Evolutionary conservation across 306 rosid species (phyloP).

Genomic region (Amphicarpaea edgeworthii): DNA sequence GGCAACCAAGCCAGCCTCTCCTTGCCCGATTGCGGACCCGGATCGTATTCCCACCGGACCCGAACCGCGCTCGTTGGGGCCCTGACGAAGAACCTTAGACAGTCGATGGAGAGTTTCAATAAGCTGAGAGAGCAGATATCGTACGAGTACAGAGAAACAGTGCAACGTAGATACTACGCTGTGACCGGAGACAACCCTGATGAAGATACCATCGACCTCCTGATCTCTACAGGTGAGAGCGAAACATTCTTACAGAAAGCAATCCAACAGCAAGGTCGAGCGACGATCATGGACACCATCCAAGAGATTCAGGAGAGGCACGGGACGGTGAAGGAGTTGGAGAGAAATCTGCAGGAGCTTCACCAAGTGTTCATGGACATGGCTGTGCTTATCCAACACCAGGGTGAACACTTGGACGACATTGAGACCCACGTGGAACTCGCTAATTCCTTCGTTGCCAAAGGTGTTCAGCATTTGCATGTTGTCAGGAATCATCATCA

Average conservation of each 20-base stretch:
- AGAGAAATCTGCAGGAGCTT: constrained; percentile 79
- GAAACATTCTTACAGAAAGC: constrained; percentile 89
- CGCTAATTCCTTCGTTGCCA: constrained; percentile 70
- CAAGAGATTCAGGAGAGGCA: constrained; percentile 91
- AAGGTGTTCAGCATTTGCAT: constrained; percentile 64
- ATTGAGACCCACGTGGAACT: constrained; percentile 79
- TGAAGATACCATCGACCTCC: constrained; percentile 74
- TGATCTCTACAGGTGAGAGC: constrained; percentile 96
- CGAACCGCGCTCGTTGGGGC: constrained; percentile 76
- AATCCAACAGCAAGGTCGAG: constrained; percentile 84
- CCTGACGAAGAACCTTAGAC: constrained; percentile 74
- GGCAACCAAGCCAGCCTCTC: constrained; percentile 69
- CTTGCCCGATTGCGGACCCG: constrained; percentile 75
- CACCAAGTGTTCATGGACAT: constrained; percentile 96
- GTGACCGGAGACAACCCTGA: constrained; percentile 93
- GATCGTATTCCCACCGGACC: constrained; percentile 84
- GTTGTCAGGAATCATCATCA: constrained; percentile 61
- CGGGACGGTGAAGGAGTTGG: constrained; percentile 79
- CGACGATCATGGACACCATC: constrained; percentile 73
- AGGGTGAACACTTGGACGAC: constrained; percentile 85
- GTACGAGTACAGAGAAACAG: constrained; percentile 80
- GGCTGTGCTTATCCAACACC: constrained; percentile 83
- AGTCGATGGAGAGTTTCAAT: constrained; percentile 84
- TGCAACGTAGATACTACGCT: constrained; percentile 83
- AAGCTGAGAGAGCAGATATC: constrained; percentile 73